These are phyloP conservation scores for Botrytis cinerea DNA, from an alignment of 2,329 filamentous ascomycete species.

Conservation along the genomic window DNA sequence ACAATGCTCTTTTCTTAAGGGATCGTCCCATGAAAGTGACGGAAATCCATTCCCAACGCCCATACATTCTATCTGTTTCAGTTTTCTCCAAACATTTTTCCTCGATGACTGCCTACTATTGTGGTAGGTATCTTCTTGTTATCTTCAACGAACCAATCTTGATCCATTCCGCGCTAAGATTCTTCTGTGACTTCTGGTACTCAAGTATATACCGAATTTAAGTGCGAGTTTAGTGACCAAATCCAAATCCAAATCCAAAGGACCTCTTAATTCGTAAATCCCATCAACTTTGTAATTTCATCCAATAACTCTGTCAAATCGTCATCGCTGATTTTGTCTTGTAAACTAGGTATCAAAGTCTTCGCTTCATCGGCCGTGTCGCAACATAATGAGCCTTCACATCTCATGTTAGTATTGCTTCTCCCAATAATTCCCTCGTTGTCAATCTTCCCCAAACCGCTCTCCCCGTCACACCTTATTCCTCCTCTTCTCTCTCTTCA, in stretches of 20 bases:
- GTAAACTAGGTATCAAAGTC: constrained; percentile 85
- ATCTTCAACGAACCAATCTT: neutral
- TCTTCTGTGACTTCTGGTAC: neutral
- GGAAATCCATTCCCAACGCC: constrained; percentile 1
- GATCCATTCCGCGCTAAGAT: neutral
- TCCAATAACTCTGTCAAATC: constrained; percentile 86
- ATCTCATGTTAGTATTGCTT: constrained; percentile 10
- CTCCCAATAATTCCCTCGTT: neutral
- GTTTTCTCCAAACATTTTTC: neutral
- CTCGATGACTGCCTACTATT: neutral
- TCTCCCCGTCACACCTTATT: neutral
- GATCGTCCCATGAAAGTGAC: neutral
- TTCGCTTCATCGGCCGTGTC: constrained; percentile 94
- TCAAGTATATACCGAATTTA: constrained; percentile 1
- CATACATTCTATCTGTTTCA: neutral
- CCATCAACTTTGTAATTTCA: constrained; percentile 78
- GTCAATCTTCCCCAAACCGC: neutral
- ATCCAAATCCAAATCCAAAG: neutral
- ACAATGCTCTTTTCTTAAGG: neutral
- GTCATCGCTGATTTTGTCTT: constrained; percentile 87
- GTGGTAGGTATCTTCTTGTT: neutral
- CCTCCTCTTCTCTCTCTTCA: neutral
- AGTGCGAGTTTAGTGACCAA: neutral
- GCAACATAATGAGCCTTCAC: constrained; percentile 79
- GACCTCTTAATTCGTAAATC: constrained; percentile 32